Percentiles rank a stretch among this genome's conserved stretches.
These are phyloP conservation scores for Blastobotrys petasosporus DNA, from an alignment of 1,139 yeast species.

Conservation along the genomic window DNA sequence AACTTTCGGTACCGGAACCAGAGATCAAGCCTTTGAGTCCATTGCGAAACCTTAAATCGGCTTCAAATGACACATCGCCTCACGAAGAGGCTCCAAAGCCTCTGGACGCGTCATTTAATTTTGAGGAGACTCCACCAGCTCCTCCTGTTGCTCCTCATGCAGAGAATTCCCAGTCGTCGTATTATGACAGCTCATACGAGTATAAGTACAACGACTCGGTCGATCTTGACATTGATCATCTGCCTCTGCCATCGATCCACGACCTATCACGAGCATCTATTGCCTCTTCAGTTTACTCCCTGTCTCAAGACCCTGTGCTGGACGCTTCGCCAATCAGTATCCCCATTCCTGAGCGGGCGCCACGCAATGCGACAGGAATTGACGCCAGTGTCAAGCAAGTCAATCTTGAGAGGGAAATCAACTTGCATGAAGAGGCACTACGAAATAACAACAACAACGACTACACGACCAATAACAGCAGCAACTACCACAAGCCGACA, in stretches of 20 bases:
- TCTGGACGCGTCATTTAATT: not conserved
- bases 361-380: constrained; percentile 1
- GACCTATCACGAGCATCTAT: constrained; percentile 9
- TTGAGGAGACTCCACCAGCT: too few relatives aligned
- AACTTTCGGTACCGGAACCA: too few relatives aligned
- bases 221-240: not conserved
- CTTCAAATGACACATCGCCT: not conserved
- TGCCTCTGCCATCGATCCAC: constrained; percentile 2
- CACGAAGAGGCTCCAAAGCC: not conserved
- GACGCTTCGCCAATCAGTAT: constrained; percentile 10
- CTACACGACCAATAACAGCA: constrained; percentile 1
- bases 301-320: constrained; percentile 16
- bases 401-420: not conserved
- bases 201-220: constrained; percentile 1
- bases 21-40: too few relatives aligned
- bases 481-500: constrained; percentile 10
- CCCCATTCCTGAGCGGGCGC: constrained; percentile 8
- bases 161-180: not conserved
- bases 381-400: not conserved
- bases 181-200: constrained; percentile 2
- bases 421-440: constrained; percentile 1
- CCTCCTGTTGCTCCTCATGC: not conserved
- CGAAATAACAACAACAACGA: not conserved
- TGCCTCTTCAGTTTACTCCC: constrained; percentile 21
- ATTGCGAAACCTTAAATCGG: too few relatives aligned